Percentiles rank a stretch among this genome's conserved stretches.
These are phyloP conservation scores for Glycine latifolia DNA, from an alignment of 306 rosid genomes.

Conservation along the genomic window DNA sequence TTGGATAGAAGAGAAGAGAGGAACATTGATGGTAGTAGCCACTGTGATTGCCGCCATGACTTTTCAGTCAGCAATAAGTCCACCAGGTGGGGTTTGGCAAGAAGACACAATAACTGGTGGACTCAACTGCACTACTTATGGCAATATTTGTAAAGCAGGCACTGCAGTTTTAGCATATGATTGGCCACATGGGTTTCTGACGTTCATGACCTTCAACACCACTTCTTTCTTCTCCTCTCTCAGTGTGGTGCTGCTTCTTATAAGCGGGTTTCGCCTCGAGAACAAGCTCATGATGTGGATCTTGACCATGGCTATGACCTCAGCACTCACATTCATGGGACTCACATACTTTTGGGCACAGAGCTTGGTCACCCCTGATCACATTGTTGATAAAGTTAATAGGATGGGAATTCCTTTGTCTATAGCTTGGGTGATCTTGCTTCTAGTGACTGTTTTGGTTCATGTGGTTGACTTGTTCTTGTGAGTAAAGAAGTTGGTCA, in stretches of 20 bases:
- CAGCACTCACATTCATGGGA: slow-evolving; percentile 26
- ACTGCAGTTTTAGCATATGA: slow-evolving; percentile 31
- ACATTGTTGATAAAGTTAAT: not conserved
- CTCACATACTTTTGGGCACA: not conserved
- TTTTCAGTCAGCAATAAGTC: slow-evolving; percentile 37
- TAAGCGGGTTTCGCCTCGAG: slow-evolving; percentile 47
- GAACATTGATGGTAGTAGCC: slow-evolving; percentile 42
- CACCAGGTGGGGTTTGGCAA: slow-evolving; percentile 54
- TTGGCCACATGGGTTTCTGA: not conserved
- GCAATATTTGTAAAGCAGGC: slow-evolving; percentile 38
- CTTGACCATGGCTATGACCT: slow-evolving; percentile 32
- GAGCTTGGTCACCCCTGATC: slow-evolving; percentile 25
- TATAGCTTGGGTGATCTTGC: not conserved
- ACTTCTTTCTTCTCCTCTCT: slow-evolving; percentile 49
- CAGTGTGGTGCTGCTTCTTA: slow-evolving; percentile 36
- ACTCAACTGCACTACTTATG: not conserved
- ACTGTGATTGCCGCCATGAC: slow-evolving; percentile 47
- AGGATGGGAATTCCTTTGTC: not conserved
- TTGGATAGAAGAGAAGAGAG: slow-evolving; percentile 37
- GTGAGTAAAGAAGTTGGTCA: not conserved
- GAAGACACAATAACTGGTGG: not conserved
- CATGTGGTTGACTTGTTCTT: slow-evolving; percentile 13
- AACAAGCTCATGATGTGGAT: slow-evolving; percentile 40
- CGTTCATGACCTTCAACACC: slow-evolving; percentile 8
- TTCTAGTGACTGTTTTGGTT: not conserved